These are phyloP conservation scores for Diaporthe sp. DNA, from an alignment of 2,329 filamentous ascomycete genomes.

Conservation along the genomic window DNA sequence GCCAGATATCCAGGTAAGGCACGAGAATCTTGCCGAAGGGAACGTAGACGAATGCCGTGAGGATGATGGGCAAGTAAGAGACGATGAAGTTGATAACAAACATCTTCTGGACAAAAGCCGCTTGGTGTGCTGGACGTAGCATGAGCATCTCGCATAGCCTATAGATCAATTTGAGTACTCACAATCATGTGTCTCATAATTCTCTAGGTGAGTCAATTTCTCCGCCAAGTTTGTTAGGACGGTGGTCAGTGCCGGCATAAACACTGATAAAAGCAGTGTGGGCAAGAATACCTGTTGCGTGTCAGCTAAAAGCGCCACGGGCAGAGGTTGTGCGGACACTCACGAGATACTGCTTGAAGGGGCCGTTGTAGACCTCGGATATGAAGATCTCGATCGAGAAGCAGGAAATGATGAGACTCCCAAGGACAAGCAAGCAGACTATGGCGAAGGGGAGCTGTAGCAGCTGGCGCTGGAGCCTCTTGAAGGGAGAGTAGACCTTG, in stretches of 20 bases:
- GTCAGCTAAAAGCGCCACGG: conserved; percentile 28
- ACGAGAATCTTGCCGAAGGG: conserved; percentile 88
- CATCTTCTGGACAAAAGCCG: conserved; percentile 89
- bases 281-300: conserved; percentile 81
- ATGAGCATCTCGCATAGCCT: conserved; percentile 31
- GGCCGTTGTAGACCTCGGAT: conserved; percentile 90
- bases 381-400: conserved; percentile 97
- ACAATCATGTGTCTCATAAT: conserved; percentile 88
- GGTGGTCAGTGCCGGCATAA: conserved; percentile 81
- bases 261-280: conserved; percentile 84
- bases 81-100: conserved; percentile 98
- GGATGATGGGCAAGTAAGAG: conserved; percentile 90
- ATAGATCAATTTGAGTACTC: conserved; percentile 30
- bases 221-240: conserved; percentile 82
- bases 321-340: conserved; percentile 42
- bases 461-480: conserved; percentile 80
- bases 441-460: conserved; percentile 88
- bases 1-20: conserved; percentile 87
- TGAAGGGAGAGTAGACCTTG: conserved; percentile 79
- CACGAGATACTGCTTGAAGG: conserved; percentile 86
- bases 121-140: conserved; percentile 71
- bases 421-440: conserved; percentile 76
- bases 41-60: conserved; percentile 94
- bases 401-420: conserved; percentile 83
- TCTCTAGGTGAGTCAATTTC: conserved; percentile 83